A percentile compares a stretch with the other conserved stretches of the same genome.
Evolutionary conservation across 2,329 filamentous ascomycete genomes (phyloP).

Genomic region (Epichloe glyceriae): DNA sequence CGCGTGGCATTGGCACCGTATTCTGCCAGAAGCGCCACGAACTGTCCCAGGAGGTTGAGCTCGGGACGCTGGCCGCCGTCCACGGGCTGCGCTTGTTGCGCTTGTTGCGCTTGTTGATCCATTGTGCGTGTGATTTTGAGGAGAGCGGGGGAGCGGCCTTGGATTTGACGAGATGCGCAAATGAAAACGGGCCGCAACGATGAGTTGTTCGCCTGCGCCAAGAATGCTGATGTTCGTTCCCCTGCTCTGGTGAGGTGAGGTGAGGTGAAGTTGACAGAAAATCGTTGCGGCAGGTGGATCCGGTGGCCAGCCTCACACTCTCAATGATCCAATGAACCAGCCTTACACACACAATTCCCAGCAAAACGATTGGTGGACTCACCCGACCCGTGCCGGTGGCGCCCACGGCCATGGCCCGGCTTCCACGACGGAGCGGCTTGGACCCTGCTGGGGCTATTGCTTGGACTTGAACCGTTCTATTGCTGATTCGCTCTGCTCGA

Average conservation of each 20-base stretch:
- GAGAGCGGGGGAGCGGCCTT: not conserved
- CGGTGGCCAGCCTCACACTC: no score
- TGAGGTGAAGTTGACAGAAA: constrained; percentile 4
- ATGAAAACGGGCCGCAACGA: not conserved
- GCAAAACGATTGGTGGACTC: not conserved
- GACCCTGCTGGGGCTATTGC: not conserved
- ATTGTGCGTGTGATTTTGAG: constrained; percentile 2
- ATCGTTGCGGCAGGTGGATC: not conserved
- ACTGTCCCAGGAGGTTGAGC: constrained; percentile 22
- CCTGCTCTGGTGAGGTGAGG: not conserved
- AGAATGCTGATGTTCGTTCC: not conserved
- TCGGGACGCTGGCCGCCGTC: constrained; percentile 13
- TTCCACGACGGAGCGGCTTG: not conserved
- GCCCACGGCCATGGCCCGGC: not conserved
- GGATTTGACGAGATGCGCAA: not conserved
- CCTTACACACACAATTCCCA: not conserved
- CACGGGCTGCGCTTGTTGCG: constrained; percentile 9
- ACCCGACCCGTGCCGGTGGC: not conserved
- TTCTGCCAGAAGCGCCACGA: constrained; percentile 19
- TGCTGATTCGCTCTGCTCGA: no score
- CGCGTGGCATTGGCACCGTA: constrained; percentile 27
- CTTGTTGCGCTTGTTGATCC: constrained; percentile 13
- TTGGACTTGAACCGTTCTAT: not conserved
- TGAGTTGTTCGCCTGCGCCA: constrained; percentile 1
- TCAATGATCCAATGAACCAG: no score